A percentile compares a stretch with the other conserved stretches of the same genome.
Evolutionary conservation across 805 yeast species (phyloP).

Genomic region (Hyphopichia homilentoma): DNA sequence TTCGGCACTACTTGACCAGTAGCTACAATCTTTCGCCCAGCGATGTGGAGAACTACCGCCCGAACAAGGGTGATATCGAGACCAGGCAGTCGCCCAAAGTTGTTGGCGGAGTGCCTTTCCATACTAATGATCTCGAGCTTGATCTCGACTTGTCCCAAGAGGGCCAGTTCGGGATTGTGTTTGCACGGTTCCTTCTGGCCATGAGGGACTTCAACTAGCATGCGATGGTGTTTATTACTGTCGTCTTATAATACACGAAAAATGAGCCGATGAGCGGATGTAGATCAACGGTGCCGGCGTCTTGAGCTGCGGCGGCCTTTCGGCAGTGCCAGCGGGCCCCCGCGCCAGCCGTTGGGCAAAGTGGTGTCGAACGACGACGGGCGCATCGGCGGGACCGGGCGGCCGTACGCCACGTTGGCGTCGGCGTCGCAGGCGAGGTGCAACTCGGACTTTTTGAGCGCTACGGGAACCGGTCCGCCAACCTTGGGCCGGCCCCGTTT

Average conservation of each 20-base stretch:
- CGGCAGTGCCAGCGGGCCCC: too few species aligned
- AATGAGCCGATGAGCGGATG: too few species aligned
- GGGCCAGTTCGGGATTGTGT: constrained; percentile 3
- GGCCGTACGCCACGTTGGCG: background rate
- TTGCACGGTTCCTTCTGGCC: constrained; percentile 5
- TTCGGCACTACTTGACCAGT: constrained; percentile 16
- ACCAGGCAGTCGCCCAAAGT: constrained; percentile 26
- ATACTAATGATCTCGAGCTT: constrained; percentile 5
- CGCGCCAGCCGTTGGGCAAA: background rate
- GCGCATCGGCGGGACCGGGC: background rate
- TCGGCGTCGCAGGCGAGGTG: background rate
- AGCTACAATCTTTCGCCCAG: constrained; percentile 18
- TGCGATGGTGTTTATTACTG: background rate
- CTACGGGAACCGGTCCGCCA: background rate
- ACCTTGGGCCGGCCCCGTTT: background rate
- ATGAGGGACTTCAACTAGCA: constrained; percentile 7
- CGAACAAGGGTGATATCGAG: constrained; percentile 29
- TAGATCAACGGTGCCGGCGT: too few species aligned
- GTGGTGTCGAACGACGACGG: background rate
- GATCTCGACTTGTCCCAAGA: constrained; percentile 3
- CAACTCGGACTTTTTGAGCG: background rate
- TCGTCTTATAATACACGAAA: too few species aligned
- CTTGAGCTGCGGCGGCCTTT: too few species aligned
- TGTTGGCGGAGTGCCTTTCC: constrained; percentile 5
- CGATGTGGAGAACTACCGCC: constrained; percentile 23